phyloP scores from a whole-genome alignment of 2,329 filamentous ascomycete genomes.

The Fusarium robinianum region DNA sequence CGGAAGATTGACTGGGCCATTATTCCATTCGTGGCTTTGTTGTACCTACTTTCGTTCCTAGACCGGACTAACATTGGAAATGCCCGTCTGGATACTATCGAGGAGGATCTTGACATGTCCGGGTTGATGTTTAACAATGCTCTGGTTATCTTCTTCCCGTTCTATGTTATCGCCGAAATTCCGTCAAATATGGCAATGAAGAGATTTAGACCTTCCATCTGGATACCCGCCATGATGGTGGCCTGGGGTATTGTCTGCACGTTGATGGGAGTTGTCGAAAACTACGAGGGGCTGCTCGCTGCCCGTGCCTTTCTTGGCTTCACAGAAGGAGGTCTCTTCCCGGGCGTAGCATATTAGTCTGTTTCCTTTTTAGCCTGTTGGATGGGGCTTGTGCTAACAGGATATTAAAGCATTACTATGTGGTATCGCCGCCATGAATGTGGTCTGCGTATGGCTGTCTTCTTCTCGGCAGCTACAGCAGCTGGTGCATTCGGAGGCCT shows the following conservation, averaged over 20 bases:
- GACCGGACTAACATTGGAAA: constrained; percentile 78
- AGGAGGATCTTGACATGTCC: constrained; percentile 64
- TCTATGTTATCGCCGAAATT: constrained; percentile 78
- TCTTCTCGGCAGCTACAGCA: constrained; percentile 56
- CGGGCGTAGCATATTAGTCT: constrained; percentile 81
- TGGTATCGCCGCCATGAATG: constrained; percentile 62
- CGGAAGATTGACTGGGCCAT: too few relatives aligned
- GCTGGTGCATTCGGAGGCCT: constrained; percentile 63
- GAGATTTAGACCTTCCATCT: constrained; percentile 72
- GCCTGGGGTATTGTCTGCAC: constrained; percentile 72
- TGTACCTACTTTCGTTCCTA: constrained; percentile 76
- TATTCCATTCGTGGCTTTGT: too few relatives aligned
- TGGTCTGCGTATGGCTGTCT: constrained; percentile 60
- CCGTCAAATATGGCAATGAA: constrained; percentile 83
- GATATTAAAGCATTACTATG: constrained; percentile 51
- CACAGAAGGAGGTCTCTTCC: constrained; percentile 75
- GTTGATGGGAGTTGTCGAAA: constrained; percentile 70
- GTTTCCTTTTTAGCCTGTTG: too few relatives aligned
- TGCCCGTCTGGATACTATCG: constrained; percentile 63
- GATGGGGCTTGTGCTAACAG: too few relatives aligned
- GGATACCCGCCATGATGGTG: constrained; percentile 81
- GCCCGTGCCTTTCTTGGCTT: constrained; percentile 74
- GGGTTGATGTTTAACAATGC: constrained; percentile 71
- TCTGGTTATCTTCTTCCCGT: constrained; percentile 85
- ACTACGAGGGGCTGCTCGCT: constrained; percentile 67